Percentiles rank a stretch among this genome's conserved stretches.
Conservation (phyloP, 2,329 filamentous ascomycete species). For the Hymenoscyphus linearis region DNA sequence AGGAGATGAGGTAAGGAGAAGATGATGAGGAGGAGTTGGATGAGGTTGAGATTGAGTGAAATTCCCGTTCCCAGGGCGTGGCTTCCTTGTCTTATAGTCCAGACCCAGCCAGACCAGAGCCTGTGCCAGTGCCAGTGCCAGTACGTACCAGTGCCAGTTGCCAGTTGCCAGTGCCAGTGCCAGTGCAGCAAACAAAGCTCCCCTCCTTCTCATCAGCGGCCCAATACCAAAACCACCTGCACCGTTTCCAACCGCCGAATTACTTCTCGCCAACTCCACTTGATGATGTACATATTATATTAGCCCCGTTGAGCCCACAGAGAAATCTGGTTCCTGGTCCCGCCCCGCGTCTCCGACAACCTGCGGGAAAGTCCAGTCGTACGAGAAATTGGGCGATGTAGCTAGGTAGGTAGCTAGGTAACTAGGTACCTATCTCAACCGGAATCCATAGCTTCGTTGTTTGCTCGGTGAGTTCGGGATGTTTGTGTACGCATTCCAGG, state of each 20-base stretch:
- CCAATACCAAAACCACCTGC: background rate
- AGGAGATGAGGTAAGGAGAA: background rate
- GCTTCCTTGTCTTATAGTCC: background rate
- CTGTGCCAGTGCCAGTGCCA: no score
- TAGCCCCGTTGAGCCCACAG: background rate
- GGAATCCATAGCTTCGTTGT: background rate
- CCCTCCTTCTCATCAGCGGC: background rate
- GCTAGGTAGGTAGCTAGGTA: background rate
- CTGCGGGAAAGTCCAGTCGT: background rate
- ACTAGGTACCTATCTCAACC: background rate
- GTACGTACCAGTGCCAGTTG: no score
- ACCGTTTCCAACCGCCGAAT: background rate
- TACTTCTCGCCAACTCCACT: background rate
- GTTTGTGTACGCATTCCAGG: background rate
- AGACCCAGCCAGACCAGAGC: no score
- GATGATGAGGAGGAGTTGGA: background rate
- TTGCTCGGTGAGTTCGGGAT: constrained; percentile 1
- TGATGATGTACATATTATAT: background rate
- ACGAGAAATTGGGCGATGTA: no score
- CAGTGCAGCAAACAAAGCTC: background rate
- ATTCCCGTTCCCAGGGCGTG: background rate
- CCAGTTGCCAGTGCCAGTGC: no score
- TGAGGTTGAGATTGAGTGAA: background rate
- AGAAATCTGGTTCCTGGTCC: background rate
- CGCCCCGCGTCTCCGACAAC: constrained; percentile 5